Evolutionary conservation across 2,329 filamentous ascomycete genomes (phyloP), one percentile per base, ranked within the genome.

Genomic region (Fusarium devonianum): DNA sequence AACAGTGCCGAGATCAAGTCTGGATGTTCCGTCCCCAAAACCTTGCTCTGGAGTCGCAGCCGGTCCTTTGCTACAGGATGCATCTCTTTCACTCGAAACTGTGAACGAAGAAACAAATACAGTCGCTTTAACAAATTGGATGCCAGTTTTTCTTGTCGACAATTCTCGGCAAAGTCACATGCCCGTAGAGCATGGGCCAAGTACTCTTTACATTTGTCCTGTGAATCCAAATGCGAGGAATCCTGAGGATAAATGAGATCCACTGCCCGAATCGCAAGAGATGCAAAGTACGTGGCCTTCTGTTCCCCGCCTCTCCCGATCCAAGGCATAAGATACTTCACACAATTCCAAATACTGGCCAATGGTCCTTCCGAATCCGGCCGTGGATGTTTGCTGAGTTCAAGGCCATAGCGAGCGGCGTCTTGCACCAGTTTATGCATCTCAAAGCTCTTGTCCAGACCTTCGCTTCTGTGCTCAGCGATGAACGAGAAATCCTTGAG

Each of bases 401-500:
- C 26, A 3, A 66, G 35, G 10, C 46, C 45, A 35, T 66, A 65
- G 1, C 42, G 62, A 4, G 49, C 41, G 12, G 65, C 67, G 35
- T 68, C 63, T 35, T 69, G 66, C 3, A 68, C 65, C 1, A 70
- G 63, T 46, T 63, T 68, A 36, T 71, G 66, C 53, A 71, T 64
- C 42, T 71, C 62, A 41, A 68, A 71, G 9, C 19, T 58, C 7
- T 28, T 21, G 1, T 29, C 28, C 4, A 45, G 25, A 2, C 48
- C 30, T 11, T 40, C 42, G 12, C 30, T 14, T 12, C 8, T 34
- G 5, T 44, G 53, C 16, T 49, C 30, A 19, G 43, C 50, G 1
- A 73, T 38, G 37, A 74, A 73, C 0, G 69, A 73, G 26, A 71
- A 71, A 17, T 73, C 64, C 22, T 57, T 50, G 1, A 73, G 67